phyloP scores from a whole-genome alignment of 306 rosid species.

The Vicia sativa region DNA sequence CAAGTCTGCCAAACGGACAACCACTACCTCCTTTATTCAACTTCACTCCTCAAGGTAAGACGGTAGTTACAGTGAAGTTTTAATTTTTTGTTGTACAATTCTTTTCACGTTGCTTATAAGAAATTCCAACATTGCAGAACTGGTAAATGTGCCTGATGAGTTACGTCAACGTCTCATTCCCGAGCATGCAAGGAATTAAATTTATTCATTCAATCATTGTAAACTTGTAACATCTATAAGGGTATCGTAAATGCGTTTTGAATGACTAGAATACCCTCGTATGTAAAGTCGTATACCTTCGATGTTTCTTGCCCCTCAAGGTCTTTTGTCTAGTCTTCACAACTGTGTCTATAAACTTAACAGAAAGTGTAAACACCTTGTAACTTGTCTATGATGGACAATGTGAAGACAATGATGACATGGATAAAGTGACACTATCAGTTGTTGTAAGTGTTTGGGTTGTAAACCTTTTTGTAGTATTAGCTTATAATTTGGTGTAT shows the following conservation, averaged over 20 bases:
- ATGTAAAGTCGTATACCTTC: neutral
- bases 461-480: slow-evolving; percentile 13
- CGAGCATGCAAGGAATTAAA: slow-evolving; percentile 58
- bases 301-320: slow-evolving; percentile 32
- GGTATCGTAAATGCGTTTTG: slow-evolving; percentile 25
- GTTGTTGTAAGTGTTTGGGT: slow-evolving; percentile 28
- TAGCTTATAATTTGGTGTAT: slow-evolving; percentile 32
- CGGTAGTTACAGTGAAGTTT: too few species aligned
- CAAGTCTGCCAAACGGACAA: slow-evolving; percentile 70
- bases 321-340: too few species aligned
- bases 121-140: slow-evolving; percentile 50
- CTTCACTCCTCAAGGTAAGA: slow-evolving; percentile 83
- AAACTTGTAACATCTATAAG: slow-evolving; percentile 8
- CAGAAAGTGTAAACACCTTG: slow-evolving; percentile 25
- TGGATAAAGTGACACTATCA: slow-evolving; percentile 36
- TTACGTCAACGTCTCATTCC: slow-evolving; percentile 74
- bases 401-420: slow-evolving; percentile 16
- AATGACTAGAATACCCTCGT: too few species aligned
- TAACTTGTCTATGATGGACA: slow-evolving; percentile 21
- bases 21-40: slow-evolving; percentile 75
- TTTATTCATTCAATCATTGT: slow-evolving; percentile 1
- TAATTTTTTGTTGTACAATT: neutral
- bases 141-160: slow-evolving; percentile 68
- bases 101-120: slow-evolving; percentile 31
- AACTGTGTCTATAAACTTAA: neutral